Evolutionary conservation across 169 alveolate genomes (phyloP).

Genomic region (Plasmodium vinckei): DNA sequence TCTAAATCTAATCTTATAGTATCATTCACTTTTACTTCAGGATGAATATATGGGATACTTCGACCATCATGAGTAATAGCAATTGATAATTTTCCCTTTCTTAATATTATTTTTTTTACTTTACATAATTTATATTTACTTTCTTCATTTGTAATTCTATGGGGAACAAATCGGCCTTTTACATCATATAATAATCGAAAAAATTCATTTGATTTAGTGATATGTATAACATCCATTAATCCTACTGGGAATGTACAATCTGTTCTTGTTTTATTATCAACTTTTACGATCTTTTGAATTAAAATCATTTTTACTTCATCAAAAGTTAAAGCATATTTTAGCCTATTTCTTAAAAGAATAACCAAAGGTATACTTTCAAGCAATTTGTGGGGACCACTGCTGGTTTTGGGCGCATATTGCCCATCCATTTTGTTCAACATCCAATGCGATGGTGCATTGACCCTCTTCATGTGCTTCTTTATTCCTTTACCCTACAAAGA

Average conservation of each 20-base stretch:
- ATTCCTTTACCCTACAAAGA: slow-evolving; percentile 97
- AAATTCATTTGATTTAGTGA: slow-evolving; percentile 95
- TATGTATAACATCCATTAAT: slow-evolving; percentile 95
- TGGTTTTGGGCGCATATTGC: slow-evolving; percentile 92
- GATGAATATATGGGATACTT: slow-evolving; percentile 98
- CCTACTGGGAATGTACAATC: slow-evolving; percentile 99
- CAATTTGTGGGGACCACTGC: slow-evolving; percentile 97
- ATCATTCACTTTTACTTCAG: slow-evolving; percentile 98
- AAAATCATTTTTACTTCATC: slow-evolving; percentile 96
- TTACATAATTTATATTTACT: slow-evolving; percentile 97
- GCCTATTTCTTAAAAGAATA: slow-evolving; percentile 94
- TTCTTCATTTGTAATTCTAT: slow-evolving; percentile 95
- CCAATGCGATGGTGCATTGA: slow-evolving; percentile 99
- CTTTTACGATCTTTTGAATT: slow-evolving; percentile 96
- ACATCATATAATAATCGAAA: slow-evolving; percentile 97
- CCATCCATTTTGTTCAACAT: slow-evolving; percentile 98
- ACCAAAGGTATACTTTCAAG: slow-evolving; percentile 98
- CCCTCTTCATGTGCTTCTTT: slow-evolving; percentile 98
- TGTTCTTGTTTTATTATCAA: slow-evolving; percentile 97
- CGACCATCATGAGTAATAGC: slow-evolving; percentile 99
- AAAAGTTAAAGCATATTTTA: slow-evolving; percentile 94
- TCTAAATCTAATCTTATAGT: slow-evolving; percentile 95
- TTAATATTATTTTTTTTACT: slow-evolving; percentile 94
- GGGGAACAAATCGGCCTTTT: slow-evolving; percentile 98
- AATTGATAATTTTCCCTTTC: slow-evolving; percentile 96